Conservation (phyloP, 2,329 filamentous ascomycete species). For the Laburnicola sp. region DNA sequence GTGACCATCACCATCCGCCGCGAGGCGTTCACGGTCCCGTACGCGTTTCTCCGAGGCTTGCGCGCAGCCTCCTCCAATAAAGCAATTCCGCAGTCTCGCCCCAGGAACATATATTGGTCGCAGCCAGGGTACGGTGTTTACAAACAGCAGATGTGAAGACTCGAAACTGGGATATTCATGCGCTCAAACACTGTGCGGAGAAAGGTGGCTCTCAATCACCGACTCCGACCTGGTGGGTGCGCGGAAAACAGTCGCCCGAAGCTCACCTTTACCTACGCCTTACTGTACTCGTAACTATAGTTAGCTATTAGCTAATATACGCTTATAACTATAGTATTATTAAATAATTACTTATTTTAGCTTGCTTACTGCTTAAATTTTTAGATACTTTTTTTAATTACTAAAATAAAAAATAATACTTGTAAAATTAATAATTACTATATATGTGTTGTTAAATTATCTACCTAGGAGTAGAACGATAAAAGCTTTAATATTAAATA, state of each 20-base stretch:
- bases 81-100: neutral
- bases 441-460: too few species aligned
- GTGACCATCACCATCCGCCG: slow-evolving; percentile 1
- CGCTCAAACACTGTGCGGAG: slow-evolving; percentile 10
- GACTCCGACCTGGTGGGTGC: slow-evolving; percentile 5
- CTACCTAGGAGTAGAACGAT: too few species aligned
- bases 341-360: too few species aligned
- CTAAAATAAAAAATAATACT: too few species aligned
- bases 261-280: too few species aligned
- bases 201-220: slow-evolving; percentile 5
- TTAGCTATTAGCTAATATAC: too few species aligned
- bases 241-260: neutral
- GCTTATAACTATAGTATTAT: too few species aligned
- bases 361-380: too few species aligned
- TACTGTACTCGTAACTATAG: too few species aligned
- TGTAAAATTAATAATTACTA: too few species aligned
- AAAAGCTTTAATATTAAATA: too few species aligned
- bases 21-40: slow-evolving; percentile 10
- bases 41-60: neutral
- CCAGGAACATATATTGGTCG: slow-evolving; percentile 1
- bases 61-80: slow-evolving; percentile 7
- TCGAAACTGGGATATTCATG: slow-evolving; percentile 11
- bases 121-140: slow-evolving; percentile 2
- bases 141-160: slow-evolving; percentile 11
- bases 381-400: too few species aligned